A percentile compares a stretch with the other conserved stretches of the same genome.
These are phyloP conservation scores for Delonix regia DNA, from an alignment of 306 rosid genomes.

Conservation along the genomic window DNA sequence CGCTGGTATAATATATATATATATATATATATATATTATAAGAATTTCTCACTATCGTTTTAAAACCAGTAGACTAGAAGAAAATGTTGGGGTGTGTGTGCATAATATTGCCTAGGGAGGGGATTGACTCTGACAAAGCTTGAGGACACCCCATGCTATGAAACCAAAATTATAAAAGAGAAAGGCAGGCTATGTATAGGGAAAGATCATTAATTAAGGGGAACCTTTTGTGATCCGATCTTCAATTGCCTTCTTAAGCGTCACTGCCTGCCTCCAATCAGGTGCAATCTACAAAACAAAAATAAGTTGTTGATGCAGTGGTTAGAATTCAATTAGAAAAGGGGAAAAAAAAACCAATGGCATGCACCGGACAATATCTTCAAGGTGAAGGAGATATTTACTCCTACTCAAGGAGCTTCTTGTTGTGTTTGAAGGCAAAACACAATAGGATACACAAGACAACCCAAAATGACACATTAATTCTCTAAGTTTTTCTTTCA, in stretches of 20 bases:
- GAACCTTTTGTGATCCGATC: conserved; percentile 80
- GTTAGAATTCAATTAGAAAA: not conserved
- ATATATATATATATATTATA: not conserved
- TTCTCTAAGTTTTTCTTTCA: conserved; percentile 1
- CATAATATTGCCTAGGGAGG: not conserved
- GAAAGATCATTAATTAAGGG: not conserved
- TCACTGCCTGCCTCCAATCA: conserved; percentile 90
- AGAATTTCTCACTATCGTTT: not conserved
- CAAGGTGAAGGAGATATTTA: not conserved
- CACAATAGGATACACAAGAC: not conserved
- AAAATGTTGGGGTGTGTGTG: not conserved
- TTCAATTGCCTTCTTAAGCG: conserved; percentile 66
- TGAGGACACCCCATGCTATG: not conserved
- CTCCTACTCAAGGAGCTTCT: not conserved
- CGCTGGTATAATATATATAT: not conserved
- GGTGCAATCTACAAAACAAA: conserved; percentile 74
- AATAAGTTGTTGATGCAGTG: conserved; percentile 7
- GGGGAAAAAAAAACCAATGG: not conserved
- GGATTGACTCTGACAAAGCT: not conserved
- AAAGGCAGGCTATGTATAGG: not conserved
- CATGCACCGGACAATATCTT: not conserved
- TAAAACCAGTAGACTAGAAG: not conserved
- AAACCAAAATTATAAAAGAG: not conserved
- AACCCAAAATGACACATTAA: not conserved
- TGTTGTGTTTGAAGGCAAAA: not conserved